Evolutionary conservation across 768 basidiomycete genomes (phyloP), one percentile per base, ranked within the genome.

Genomic region (Trametes punicea): DNA sequence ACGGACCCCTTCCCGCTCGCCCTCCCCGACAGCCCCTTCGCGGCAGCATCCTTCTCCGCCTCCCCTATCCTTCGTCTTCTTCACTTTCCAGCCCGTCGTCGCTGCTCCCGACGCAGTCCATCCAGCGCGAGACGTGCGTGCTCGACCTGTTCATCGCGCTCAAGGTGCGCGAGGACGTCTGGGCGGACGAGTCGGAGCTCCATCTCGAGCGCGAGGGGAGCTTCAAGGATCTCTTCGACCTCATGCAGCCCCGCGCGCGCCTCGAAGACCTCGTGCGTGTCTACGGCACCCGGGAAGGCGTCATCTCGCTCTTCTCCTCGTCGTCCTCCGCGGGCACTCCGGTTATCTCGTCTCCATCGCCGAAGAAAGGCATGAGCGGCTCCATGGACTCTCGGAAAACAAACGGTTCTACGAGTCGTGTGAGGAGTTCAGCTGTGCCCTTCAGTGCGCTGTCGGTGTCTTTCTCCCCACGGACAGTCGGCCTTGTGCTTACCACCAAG

Each of bases 101-200:
- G 16, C 59, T 52, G 54, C 48, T 59, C 6, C 62, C 69, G 20
- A 38, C 81, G 5, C 71, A 74, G 20, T 75, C 79, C 27, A 45
- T 79, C 30, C 89, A 91, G 64, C 82, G 90, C 58, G 90, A 93
- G 67, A 89, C 90, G 0, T 70, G 73, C 52, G 78, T 87, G 16
- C 79, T 93, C 20, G 91, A 93, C 73, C 77, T 78, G 55, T 92
- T 88, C 75, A 87, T 93, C 45, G 81, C 83, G 3, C 79, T 93
- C 64, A 88, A 88, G 70, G 85, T 88, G 49, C 82, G 81, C 20
- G 86, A 92, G 65, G 91, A 93, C 70, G 78, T 91, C 40, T 84
- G 85, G 76, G 73, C 77, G 36, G 89, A 91, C 69, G 87, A 90
- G 45, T 77, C 80, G 2, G 82, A 83, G 65, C 76, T 92, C 21